phyloP scores from a whole-genome alignment of 2,329 filamentous ascomycete species.

The Neofusicoccum ribis region DNA sequence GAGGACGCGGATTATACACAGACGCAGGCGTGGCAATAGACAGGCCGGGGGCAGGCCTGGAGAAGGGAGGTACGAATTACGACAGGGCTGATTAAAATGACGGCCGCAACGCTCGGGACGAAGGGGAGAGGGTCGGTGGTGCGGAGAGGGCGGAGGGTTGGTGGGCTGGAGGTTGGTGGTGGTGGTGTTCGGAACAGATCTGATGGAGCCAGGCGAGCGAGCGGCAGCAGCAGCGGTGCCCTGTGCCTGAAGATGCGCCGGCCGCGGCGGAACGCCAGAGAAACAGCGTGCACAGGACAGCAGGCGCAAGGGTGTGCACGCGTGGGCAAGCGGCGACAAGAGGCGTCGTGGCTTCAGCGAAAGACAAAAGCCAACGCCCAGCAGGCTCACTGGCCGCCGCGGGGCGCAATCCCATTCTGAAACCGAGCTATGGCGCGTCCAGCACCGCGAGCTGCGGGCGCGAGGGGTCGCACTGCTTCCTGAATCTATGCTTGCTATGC shows the following conservation, averaged over 20 bases:
- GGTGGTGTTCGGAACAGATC: neutral
- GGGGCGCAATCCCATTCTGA: conserved; percentile 9
- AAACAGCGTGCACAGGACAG: conserved; percentile 7
- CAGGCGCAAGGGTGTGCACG: conserved; percentile 2
- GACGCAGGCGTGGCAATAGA: conserved; percentile 14
- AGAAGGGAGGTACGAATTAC: conserved; percentile 19
- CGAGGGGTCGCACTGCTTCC: neutral
- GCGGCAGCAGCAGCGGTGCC: neutral
- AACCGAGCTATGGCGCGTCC: conserved; percentile 11
- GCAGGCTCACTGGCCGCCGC: conserved; percentile 11
- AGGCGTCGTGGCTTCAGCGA: conserved; percentile 17
- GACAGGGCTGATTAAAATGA: conserved; percentile 18
- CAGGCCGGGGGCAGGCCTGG: conserved; percentile 13
- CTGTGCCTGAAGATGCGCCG: conserved; percentile 16
- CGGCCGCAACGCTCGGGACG: conserved; percentile 17
- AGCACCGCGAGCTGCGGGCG: neutral
- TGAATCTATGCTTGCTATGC: neutral
- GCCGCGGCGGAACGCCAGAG: neutral
- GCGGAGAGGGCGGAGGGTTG: neutral
- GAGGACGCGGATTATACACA: conserved; percentile 18
- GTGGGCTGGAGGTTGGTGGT: neutral
- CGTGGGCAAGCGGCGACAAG: conserved; percentile 1
- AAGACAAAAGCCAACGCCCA: conserved; percentile 5
- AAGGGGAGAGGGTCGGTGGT: neutral
- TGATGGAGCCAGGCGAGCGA: neutral